Evolutionary conservation across 2,329 filamentous ascomycete genomes (phyloP), one percentile per base, ranked within the genome.

Genomic region (Fusarium burgessii): DNA sequence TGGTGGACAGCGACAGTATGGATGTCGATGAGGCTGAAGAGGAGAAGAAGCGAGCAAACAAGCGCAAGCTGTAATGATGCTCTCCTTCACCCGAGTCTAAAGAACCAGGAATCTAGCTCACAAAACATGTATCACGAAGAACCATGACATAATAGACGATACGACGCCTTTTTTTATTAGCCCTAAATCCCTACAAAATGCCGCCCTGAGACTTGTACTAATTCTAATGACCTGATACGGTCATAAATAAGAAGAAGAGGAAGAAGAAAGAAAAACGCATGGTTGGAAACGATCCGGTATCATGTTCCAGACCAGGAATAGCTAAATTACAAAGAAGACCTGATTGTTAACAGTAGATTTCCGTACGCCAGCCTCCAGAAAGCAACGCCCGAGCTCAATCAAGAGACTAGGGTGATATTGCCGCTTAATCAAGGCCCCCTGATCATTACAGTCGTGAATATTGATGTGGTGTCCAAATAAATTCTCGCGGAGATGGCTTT

Each of bases 11-110:
- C 33, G 85, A 86, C 68, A 84, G 82, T 45, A 88, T 89, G 84
- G 88, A 90, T 54, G 74, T 90, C 32, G 88, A 90, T 49, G 84
- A 86, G 14, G 84, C 84, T 2, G 84, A 84, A 51, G 84, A 86
- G 46, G 82, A 78, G 66, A 85, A 83, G 81, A 88, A 86, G 77
- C 82, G 86, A 43, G 81, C 83, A 3, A 86, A 83, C 70, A 85
- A 86, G 66, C 82, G 87, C 61, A 90, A 89, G 81, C 82, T 89
- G 67, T 89, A 23, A 60, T 56, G 43, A 35, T 23, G 20, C 33
- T 32, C 35, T 46, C 32, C 38, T 49, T 32, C 33, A 43, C 17
- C 20, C 25, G 15, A 56, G 32, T 35, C 36, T 14, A 13, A 36
- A 25, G 51, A 56, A 33, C 23, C 14, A 40, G 45, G 23, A 52